Evolutionary conservation across 345 rosid genomes (phyloP), one percentile per base, ranked within the genome.

Genomic region (Populus alba): DNA sequence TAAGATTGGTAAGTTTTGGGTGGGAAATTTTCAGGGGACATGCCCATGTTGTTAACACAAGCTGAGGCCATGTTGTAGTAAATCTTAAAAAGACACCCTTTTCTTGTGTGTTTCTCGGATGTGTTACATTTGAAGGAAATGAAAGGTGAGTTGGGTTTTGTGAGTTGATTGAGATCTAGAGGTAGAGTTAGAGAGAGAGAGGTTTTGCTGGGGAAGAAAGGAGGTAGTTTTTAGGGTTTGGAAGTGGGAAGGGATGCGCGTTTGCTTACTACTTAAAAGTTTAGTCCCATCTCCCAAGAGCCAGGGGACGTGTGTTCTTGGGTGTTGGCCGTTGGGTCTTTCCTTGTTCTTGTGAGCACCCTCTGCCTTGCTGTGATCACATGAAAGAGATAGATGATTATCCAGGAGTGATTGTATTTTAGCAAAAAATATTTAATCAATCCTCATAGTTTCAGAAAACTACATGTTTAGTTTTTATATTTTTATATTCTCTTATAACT

Each of bases 31-130:
- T 94, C 92, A 77, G 91, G 90, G 53, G 97, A 81, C 63, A 92
- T 75, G 67, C 68, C 76, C 41, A 89, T 83, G 79, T 88, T 89
- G 88, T 92, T 92, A 6, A 90, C 92, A 78, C 99, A 95, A 61
- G 91, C 98, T 0, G 98, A 93, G 43, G 97, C 98, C 99, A 94
- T 94, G 17, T 9, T 57, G 27, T n/a, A 9, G 6, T 15, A 47
- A 47, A 15, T 10, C 53, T 47, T 47, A 15, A 47, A 15, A 15
- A 15, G 53, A 47, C 18, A 12, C 53, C 18, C 1, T 15, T 47
- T 47, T 12, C 12, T 3, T 47, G 18, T 47, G 53, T 16, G 53
- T 47, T 47, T 4, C 10, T 39, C 22, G 27, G 4, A 22, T 22
- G 63, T 10, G 63, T 57, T 57, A 8, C 63, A 57, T n/a, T 20